Evolutionary conservation across 768 basidiomycete species (phyloP), one percentile per base, ranked within the genome.

Genomic region (Cyclocybe aegerita): DNA sequence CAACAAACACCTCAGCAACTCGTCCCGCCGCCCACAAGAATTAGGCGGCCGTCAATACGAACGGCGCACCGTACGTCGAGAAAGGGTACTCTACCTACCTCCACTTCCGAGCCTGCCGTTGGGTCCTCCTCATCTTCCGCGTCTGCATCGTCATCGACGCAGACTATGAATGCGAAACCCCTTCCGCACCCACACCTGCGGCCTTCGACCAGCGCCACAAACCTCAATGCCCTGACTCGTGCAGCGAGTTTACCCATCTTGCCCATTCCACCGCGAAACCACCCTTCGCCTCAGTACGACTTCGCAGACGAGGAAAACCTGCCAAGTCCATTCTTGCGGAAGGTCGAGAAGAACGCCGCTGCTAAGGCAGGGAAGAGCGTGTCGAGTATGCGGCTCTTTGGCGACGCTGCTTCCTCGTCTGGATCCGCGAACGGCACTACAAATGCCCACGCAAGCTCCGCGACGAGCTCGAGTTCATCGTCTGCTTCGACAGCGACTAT

Each of bases 271-370:
- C 59, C 67, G 1, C 61, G 59, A 29, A 59, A 61, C n/a, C 59
- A 52, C 16, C 57, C 64, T 6, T 55, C 77, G 3, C 72, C 82
- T 3, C 70, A 77, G 50, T 93, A 90, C 58, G 84, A 91, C 63
- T 58, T 86, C 8, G 73, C 74, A 0, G 89, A 93, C 61, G 90
- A 90, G 62, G 90, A 90, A 65, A 92, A 91, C 64, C 75, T 93
- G 0, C 91, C 90, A 0, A 90, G 88, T 61, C 91, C 90, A 4
- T 93, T 93, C 68, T 63, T 93, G 38, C 87, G 86, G 61, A 74
- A 80, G 43, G 66, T 53, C 4, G 82, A 83, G 30, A 66, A 72
- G 74, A 73, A 35, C 3, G 44, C 42, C 2, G 44, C 48, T 3
- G 50, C 44, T 11, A 52, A 47, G 30, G 52, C 36, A 10, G 34